Base-by-base conservation (phyloP, 2,329 filamentous ascomycete genomes). In the Fusarium keratoplasticum region DNA sequence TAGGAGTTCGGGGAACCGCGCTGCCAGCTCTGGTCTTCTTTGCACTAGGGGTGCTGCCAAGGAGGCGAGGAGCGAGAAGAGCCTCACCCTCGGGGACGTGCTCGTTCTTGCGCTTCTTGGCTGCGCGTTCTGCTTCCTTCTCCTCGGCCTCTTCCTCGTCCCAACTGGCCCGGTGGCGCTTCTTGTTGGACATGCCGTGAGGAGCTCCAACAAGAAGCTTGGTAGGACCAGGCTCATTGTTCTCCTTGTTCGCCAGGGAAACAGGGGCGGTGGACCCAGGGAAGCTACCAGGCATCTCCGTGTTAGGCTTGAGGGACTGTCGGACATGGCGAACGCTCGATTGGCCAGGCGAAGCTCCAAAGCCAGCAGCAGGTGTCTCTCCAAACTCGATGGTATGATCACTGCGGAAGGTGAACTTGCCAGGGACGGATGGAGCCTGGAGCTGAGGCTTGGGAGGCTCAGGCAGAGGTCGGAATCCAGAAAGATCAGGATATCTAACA, bases 111-210 rank as follows among this genome's bases (percentile, higher is more conserved):
- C 86, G 86, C 83, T 91, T 92, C 86, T 92, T 92, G 29, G 86
- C 83, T 2, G 87, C 87, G 16, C 88, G 87, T 67, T 87, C 83
- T 3, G 80, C 81, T 4, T 83, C 86, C 69, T 87, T 84, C 54
- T 84, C 80, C 60, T 88, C 86, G 0, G 86, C 85, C 36, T 89
- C 87, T 62, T 91, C 89, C 64, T 89, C 88, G 47, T 90, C 89
- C 57, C 86, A 87, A 61, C 82, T 87, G 18, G 87, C 86, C n/a
- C 90, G 86, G 75, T 88, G 86, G 29, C 91, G 88, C 82, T 92
- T 93, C 85, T 93, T 92, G 83, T 90, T 92, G 9, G 85, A 81
- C 82, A 93, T 88, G 20, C 91, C 91, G 74, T 92, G 91, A 5
- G 89, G 86, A 40, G 90, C 86, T 42, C 86, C 86, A n/a, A 81